Evolutionary conservation across 345 rosid species (phyloP).

Genomic region (Syzygium aromaticum): DNA sequence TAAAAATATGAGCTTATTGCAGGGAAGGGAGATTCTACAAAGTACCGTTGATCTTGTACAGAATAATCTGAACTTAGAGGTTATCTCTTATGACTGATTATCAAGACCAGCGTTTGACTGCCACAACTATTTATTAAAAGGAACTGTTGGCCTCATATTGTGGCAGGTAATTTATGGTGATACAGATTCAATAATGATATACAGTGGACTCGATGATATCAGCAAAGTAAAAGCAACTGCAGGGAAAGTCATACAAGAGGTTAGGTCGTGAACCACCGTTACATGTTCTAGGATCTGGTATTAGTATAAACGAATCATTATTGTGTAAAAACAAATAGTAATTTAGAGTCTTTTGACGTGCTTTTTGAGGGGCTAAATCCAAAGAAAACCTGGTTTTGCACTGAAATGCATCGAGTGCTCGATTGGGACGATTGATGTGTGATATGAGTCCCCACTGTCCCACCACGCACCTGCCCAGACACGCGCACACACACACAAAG

Average conservation of each 20-base stretch:
- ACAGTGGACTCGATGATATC: slow-evolving; percentile 85
- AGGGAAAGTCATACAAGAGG: slow-evolving; percentile 91
- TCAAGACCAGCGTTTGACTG: slow-evolving; percentile 4
- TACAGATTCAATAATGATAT: slow-evolving; percentile 97
- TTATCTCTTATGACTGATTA: slow-evolving; percentile 11
- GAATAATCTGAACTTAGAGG: slow-evolving; percentile 88
- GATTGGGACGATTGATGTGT: background rate
- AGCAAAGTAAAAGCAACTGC: slow-evolving; percentile 72
- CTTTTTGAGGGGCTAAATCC: background rate
- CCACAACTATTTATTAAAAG: slow-evolving; percentile 3
- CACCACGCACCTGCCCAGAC: background rate
- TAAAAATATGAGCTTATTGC: background rate
- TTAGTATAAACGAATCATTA: background rate
- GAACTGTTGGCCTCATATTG: slow-evolving; percentile 12
- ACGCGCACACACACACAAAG: background rate
- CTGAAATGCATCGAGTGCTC: background rate
- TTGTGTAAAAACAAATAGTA: background rate
- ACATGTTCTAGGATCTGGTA: background rate
- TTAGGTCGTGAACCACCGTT: slow-evolving; percentile 11
- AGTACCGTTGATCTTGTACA: slow-evolving; percentile 96
- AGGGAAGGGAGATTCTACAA: slow-evolving; percentile 98
- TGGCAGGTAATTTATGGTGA: slow-evolving; percentile 94
- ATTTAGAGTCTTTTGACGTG: background rate
- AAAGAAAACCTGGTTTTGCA: background rate
- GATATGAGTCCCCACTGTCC: background rate